Evolutionary conservation across 2,329 filamentous ascomycete genomes (phyloP), one percentile per base, ranked within the genome.

Genomic region (Colletotrichum lini): DNA sequence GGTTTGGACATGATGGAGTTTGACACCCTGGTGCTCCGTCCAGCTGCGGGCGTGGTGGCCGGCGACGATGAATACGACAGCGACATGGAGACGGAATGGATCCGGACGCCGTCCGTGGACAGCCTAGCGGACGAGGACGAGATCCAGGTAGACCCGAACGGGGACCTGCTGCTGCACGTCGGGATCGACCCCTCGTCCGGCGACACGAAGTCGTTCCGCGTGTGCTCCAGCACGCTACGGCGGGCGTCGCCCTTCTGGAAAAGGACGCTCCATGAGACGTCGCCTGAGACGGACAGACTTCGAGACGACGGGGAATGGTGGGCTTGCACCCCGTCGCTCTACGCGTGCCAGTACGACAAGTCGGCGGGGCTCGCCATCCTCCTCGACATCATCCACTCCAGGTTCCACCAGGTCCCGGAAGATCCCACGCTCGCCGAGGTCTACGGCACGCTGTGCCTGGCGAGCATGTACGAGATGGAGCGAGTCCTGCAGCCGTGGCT

Each of bases 221-320:
- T 72, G 0, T 72, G 70, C 26, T 72, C 60, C 10, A 60, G 47
- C 26, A 59, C 70, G 2, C 15, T 72, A 18, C 67, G 60, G 15
- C 62, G 70, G 38, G 56, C 66, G 42, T 72, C 70, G 12, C 54
- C 70, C 2, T 69, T 72, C 10, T 72, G 70, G 70, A 66, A n/a
- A 18, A 49, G 57, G 35, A 57, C 67, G 10, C 56, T 72, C 1
- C 16, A 18, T 8, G 70, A 65, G 15, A 70, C 60, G 3, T 23
- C 40, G 12, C n/a, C 23, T 1, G 58, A 64, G 40, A 35, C 35
- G 35, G 35, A 38, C 9, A 38, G 35, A 10, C 8, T 8, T 40
- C 26, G n/a, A 16, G 5, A 38, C 12, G 56, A 57, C 3, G 60
- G 44, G 2, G 60, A 56, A 3, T 70, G 67, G 66, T 64, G 52